phyloP scores from a whole-genome alignment of 1,284 basidiomycete species.

The Neonothopanus nambi region DNA sequence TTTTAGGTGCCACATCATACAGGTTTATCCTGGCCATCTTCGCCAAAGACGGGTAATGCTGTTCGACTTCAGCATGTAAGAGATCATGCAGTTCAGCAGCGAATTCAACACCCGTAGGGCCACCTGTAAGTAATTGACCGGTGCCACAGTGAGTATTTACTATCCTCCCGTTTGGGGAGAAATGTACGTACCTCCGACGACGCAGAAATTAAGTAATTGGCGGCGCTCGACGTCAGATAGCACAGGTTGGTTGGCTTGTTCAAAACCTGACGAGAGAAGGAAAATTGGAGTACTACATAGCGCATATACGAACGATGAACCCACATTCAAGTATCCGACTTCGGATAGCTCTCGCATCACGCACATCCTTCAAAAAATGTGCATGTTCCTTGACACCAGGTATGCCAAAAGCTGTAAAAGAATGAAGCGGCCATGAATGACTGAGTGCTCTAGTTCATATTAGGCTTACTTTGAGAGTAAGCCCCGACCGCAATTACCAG shows the following conservation, averaged over 20 bases:
- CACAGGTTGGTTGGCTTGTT: conserved; percentile 75
- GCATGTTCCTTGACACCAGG: conserved; percentile 77
- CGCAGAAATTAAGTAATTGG: conserved; percentile 75
- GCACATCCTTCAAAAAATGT: conserved; percentile 81
- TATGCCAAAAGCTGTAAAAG: conserved; percentile 54
- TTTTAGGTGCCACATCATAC: conserved; percentile 81
- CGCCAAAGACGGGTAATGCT: conserved; percentile 64
- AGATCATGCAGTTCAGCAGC: conserved; percentile 87
- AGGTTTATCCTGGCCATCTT: conserved; percentile 68
- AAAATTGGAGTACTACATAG: conserved; percentile 2
- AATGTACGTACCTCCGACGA: conserved; percentile 59
- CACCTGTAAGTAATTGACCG: conserved; percentile 49
- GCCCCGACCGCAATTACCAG: conserved; percentile 84
- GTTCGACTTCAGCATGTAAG: conserved; percentile 72
- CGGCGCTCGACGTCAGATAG: conserved; percentile 65
- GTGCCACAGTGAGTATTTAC: conserved; percentile 4
- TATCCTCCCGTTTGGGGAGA: not conserved
- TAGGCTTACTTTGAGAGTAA: conserved; percentile 71
- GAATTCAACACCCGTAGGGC: conserved; percentile 82
- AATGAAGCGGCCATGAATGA: not conserved
- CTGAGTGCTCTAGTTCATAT: conserved; percentile 20
- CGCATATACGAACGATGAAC: conserved; percentile 24
- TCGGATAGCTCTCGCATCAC: conserved; percentile 81
- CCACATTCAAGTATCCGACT: conserved; percentile 72
- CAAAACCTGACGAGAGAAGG: conserved; percentile 54